phyloP scores from a whole-genome alignment of 805 yeast genomes.

The Wickerhamiella sorbophila region DNA sequence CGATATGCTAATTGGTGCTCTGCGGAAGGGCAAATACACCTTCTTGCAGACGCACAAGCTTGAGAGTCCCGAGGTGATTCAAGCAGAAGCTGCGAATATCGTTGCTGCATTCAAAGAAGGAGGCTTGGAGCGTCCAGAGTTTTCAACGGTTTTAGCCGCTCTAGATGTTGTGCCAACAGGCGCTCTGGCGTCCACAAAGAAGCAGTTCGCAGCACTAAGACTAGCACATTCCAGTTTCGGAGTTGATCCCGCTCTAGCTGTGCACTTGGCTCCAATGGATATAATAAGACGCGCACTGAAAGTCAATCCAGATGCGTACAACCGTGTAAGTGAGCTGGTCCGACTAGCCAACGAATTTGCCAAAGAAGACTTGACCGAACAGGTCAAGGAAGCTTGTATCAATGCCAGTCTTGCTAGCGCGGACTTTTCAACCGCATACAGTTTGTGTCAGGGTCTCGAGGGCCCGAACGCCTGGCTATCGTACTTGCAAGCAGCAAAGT shows the following conservation, averaged over 20 bases:
- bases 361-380: not conserved
- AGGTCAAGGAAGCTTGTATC: conserved; percentile 31
- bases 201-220: not conserved
- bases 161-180: conserved; percentile 9
- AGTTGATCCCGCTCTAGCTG: not conserved
- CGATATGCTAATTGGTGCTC: conserved; percentile 4
- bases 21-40: conserved; percentile 8
- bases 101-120: conserved; percentile 6
- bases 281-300: conserved; percentile 6
- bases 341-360: not conserved
- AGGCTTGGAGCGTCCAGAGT: conserved; percentile 2
- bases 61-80: not conserved
- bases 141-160: conserved; percentile 2
- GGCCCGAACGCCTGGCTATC: conserved; percentile 45
- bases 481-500: conserved; percentile 60
- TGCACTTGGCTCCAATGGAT: not conserved
- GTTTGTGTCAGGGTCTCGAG: conserved; percentile 20
- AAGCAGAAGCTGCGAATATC: conserved; percentile 5
- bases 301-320: not conserved
- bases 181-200: not conserved
- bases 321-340: not conserved
- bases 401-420: conserved; percentile 50
- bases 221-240: conserved; percentile 2
- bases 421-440: conserved; percentile 47
- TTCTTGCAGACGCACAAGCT: conserved; percentile 7